Evolutionary conservation across 805 yeast species (phyloP).

Genomic region (Myxozyma nipponensis): DNA sequence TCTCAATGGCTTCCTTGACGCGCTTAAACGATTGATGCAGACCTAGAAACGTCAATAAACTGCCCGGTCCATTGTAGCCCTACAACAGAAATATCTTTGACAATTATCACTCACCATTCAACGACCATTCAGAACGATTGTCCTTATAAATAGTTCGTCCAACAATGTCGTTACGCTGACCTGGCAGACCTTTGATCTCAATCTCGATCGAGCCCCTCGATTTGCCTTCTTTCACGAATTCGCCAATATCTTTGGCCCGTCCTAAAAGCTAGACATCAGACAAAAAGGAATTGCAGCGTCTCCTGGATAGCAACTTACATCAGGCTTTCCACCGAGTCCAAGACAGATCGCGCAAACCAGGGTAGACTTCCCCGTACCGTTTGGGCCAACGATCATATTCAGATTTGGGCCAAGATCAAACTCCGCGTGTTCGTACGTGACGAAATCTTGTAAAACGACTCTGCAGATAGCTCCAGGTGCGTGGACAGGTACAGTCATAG

Average conservation of each 20-base stretch:
- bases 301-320: conserved; percentile 31
- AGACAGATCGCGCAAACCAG: conserved; percentile 90
- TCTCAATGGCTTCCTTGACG: conserved; percentile 46
- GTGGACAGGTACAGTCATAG: conserved; percentile 25
- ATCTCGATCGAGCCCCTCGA: conserved; percentile 47
- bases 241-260: conserved; percentile 54
- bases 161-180: conserved; percentile 35
- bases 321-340: conserved; percentile 78
- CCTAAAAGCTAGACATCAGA: conserved; percentile 55
- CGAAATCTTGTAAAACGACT: conserved; percentile 57
- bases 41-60: conserved; percentile 5
- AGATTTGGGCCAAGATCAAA: conserved; percentile 74
- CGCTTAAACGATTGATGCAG: conserved; percentile 30
- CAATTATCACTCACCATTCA: conserved; percentile 33
- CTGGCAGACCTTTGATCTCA: conserved; percentile 43
- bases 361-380: conserved; percentile 94
- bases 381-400: conserved; percentile 93
- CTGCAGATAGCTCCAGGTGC: conserved; percentile 49
- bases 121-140: conserved; percentile 31
- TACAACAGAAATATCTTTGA: neutral
- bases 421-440: conserved; percentile 59
- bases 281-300: conserved; percentile 26
- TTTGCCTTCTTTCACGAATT: conserved; percentile 70
- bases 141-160: conserved; percentile 39
- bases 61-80: neutral